Evolutionary conservation across 768 basidiomycete genomes (phyloP).

Genomic region (Amanita subjunquillea): DNA sequence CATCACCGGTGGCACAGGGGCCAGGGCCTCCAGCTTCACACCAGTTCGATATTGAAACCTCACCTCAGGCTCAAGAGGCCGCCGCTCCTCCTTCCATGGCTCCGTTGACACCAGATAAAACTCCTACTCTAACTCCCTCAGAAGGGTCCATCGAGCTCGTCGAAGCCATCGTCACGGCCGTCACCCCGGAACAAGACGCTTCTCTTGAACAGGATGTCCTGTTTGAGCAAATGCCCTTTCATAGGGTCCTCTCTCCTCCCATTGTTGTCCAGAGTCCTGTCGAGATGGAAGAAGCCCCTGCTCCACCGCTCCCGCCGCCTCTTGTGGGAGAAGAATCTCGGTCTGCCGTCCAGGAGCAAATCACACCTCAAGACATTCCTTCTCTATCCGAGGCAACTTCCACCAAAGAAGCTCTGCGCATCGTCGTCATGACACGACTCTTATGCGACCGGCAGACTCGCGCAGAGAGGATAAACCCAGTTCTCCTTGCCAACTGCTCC

Average conservation of each 20-base stretch:
- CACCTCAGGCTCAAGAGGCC: not conserved
- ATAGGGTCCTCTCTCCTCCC: not conserved
- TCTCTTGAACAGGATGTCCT: not conserved
- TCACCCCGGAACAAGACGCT: not conserved
- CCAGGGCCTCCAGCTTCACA: not conserved
- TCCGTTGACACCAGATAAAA: not conserved
- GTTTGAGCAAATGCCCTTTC: not conserved
- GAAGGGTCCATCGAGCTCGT: not conserved
- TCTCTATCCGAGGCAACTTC: slow-evolving; percentile 29
- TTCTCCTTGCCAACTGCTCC: slow-evolving; percentile 50
- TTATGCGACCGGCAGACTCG: slow-evolving; percentile 50
- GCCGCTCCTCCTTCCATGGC: not conserved
- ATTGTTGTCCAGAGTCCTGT: not conserved
- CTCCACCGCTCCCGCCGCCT: not conserved
- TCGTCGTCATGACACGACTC: slow-evolving; percentile 53
- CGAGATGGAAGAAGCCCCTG: not conserved
- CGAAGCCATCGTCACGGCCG: not conserved
- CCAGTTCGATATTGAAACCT: not conserved
- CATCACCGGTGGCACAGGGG: not conserved
- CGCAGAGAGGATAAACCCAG: slow-evolving; percentile 50
- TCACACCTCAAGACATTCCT: slow-evolving; percentile 21
- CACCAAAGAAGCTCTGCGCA: slow-evolving; percentile 49
- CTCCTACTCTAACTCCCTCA: not conserved
- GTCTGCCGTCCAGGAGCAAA: not conserved
- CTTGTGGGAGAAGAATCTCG: not conserved